phyloP scores from a whole-genome alignment of 2,329 filamentous ascomycete genomes.

The Xylaria sp. region DNA sequence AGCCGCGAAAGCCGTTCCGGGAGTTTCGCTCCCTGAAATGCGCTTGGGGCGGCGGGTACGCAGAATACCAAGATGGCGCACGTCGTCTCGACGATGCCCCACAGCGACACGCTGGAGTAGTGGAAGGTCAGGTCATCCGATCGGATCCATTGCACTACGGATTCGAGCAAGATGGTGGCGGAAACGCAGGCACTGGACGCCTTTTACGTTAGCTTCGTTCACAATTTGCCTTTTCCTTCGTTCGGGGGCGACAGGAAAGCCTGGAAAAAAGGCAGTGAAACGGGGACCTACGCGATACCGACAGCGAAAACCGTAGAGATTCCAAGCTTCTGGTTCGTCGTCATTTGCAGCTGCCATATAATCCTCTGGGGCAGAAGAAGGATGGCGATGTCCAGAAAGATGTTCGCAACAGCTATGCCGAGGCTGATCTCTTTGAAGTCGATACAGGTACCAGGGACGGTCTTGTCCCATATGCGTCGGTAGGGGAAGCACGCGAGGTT shows the following conservation, averaged over 20 bases:
- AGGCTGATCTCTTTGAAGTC: constrained; percentile 46
- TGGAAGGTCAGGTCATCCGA: not conserved
- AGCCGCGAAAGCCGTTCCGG: no score
- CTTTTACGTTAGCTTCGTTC: not conserved
- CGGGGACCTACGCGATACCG: constrained; percentile 41
- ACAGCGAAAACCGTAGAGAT: constrained; percentile 44
- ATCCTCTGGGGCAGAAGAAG: constrained; percentile 45
- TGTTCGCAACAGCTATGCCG: constrained; percentile 44
- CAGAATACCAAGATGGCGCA: constrained; percentile 1
- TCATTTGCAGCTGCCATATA: constrained; percentile 44
- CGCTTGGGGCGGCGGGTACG: constrained; percentile 1
- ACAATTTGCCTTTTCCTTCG: not conserved
- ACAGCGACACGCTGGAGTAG: not conserved
- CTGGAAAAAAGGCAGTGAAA: no score
- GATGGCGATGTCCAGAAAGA: constrained; percentile 45
- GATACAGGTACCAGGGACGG: constrained; percentile 39
- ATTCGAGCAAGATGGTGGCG: not conserved
- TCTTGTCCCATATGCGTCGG: constrained; percentile 32
- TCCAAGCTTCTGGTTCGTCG: constrained; percentile 44
- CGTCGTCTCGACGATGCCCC: constrained; percentile 1
- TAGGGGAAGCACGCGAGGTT: constrained; percentile 34
- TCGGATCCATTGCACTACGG: not conserved
- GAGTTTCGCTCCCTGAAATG: not conserved
- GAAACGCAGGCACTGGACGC: not conserved
- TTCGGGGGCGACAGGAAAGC: no score